phyloP scores from a whole-genome alignment of 768 basidiomycete genomes.

The Mycena rosella region DNA sequence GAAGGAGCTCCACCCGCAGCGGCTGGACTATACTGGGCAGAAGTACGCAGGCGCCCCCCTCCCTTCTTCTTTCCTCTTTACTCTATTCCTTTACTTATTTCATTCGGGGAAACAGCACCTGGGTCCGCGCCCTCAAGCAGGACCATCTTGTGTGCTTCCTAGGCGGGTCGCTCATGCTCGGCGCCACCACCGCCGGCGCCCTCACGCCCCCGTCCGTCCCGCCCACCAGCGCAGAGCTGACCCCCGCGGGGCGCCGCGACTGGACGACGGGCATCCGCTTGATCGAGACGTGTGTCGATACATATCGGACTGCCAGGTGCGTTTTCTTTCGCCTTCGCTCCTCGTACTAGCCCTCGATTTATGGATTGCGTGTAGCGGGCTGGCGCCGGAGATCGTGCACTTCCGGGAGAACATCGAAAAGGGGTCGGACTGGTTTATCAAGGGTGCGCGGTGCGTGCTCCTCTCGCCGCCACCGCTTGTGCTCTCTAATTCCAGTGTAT shows the following conservation, averaged over 20 bases:
- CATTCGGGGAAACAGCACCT: slow-evolving; percentile 58
- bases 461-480: background rate
- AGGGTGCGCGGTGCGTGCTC: slow-evolving; percentile 67
- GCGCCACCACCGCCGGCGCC: slow-evolving; percentile 79
- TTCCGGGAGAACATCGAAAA: slow-evolving; percentile 77
- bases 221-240: slow-evolving; percentile 69
- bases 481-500: background rate
- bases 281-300: slow-evolving; percentile 90
- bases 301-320: slow-evolving; percentile 88
- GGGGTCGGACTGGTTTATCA: slow-evolving; percentile 89
- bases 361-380: slow-evolving; percentile 63
- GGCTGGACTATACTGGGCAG: slow-evolving; percentile 46
- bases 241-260: slow-evolving; percentile 73
- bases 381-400: slow-evolving; percentile 91
- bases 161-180: slow-evolving; percentile 91
- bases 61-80: background rate
- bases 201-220: slow-evolving; percentile 71
- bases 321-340: slow-evolving; percentile 42
- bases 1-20: slow-evolving; percentile 80
- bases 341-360: too few relatives aligned
- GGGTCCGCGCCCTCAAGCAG: slow-evolving; percentile 87
- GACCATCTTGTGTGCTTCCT: slow-evolving; percentile 98
- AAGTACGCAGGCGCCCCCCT: too few relatives aligned
- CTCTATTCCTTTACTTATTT: too few relatives aligned
- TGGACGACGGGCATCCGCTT: slow-evolving; percentile 87